These are phyloP conservation scores for Pseudozyma hubeiensis DNA, from an alignment of 1,284 basidiomycete species.

Conservation along the genomic window DNA sequence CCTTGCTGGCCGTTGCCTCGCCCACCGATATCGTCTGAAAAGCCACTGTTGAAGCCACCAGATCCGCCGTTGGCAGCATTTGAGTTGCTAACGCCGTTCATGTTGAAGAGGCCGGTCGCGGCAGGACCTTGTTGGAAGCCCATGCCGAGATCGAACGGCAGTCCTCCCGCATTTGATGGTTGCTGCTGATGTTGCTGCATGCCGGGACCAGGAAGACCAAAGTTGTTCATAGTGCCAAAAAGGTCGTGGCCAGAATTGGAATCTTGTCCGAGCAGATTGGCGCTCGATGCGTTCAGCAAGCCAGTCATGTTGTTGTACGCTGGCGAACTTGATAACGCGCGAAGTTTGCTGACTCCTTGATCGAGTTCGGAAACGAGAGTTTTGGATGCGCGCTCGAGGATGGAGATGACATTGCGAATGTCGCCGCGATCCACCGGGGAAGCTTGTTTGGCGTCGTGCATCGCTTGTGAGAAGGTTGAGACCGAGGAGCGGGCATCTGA, in stretches of 20 bases:
- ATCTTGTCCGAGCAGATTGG: conserved; percentile 10
- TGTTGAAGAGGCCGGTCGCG: conserved; percentile 20
- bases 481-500: conserved; percentile 29
- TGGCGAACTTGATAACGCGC: conserved; percentile 20
- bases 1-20: conserved; percentile 15
- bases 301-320: conserved; percentile 23
- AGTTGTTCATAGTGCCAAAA: conserved; percentile 23
- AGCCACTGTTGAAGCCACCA: conserved; percentile 15
- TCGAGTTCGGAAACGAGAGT: conserved; percentile 34
- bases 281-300: conserved; percentile 9
- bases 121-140: conserved; percentile 23
- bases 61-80: conserved; percentile 6
- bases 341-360: conserved; percentile 31
- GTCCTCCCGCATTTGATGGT: background rate
- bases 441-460: conserved; percentile 38
- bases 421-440: conserved; percentile 34
- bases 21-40: conserved; percentile 14
- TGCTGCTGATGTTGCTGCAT: conserved; percentile 19
- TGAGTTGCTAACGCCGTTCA: conserved; percentile 7
- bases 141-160: conserved; percentile 34
- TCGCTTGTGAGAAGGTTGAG: conserved; percentile 27
- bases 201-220: conserved; percentile 19
- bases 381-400: conserved; percentile 36
- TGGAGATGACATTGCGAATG: conserved; percentile 32
- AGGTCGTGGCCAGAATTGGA: conserved; percentile 17